These are phyloP conservation scores for Coniochaeta sp. DNA, from an alignment of 2,329 filamentous ascomycete genomes.

Conservation along the genomic window DNA sequence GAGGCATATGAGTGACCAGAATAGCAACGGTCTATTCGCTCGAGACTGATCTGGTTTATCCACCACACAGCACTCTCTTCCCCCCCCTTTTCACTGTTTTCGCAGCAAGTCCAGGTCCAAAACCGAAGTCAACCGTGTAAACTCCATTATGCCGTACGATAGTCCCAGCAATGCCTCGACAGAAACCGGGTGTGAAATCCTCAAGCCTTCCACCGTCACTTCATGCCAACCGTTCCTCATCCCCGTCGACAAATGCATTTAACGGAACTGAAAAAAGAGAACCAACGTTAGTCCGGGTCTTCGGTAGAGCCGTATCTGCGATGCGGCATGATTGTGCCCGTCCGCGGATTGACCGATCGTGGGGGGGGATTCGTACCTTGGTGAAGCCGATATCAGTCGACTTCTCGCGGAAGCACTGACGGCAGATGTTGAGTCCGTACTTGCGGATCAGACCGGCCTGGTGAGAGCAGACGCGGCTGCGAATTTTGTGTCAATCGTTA, in stretches of 20 bases:
- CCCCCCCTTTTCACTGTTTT: constrained; percentile 6
- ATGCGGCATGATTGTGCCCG: too few relatives aligned
- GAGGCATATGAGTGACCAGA: not conserved
- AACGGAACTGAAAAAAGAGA: not conserved
- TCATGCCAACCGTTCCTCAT: not conserved
- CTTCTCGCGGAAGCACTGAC: constrained; percentile 74
- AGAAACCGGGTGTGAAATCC: constrained; percentile 3
- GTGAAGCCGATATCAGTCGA: constrained; percentile 64
- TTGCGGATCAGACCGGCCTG: constrained; percentile 99
- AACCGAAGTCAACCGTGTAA: constrained; percentile 8
- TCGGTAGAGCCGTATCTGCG: not conserved
- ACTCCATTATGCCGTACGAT: constrained; percentile 9
- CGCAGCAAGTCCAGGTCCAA: constrained; percentile 8
- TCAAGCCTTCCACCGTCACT: not conserved
- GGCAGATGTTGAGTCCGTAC: constrained; percentile 90
- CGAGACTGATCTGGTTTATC: constrained; percentile 1
- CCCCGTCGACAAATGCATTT: not conserved
- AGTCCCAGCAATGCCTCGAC: not conserved
- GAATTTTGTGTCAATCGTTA: constrained; percentile 20
- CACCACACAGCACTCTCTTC: not conserved
- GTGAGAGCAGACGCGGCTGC: constrained; percentile 73
- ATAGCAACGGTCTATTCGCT: constrained; percentile 1
- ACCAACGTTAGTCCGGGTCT: not conserved
- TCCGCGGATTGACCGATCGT: not conserved
- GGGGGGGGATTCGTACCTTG: constrained; percentile 51